phyloP scores from a whole-genome alignment of 257 asterid genomes.

The Verbascum thapsus region DNA sequence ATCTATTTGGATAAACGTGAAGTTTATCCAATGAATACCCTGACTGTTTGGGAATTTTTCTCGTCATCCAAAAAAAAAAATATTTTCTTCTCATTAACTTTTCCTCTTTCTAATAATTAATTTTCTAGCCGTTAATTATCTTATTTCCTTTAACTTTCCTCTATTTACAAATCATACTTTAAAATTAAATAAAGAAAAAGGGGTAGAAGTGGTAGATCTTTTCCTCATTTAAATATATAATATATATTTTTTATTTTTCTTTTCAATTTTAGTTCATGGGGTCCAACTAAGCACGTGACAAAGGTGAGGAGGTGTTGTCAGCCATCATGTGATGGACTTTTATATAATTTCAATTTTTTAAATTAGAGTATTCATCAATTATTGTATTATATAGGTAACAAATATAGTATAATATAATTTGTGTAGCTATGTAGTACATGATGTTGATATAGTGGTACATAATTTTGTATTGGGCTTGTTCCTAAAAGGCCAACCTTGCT shows the following conservation, averaged over 20 bases:
- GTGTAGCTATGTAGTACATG: constrained; percentile 6
- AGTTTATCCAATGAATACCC: too few species aligned
- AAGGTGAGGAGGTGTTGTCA: constrained; percentile 69
- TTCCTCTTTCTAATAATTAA: constrained; percentile 7
- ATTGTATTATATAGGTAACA: too few species aligned
- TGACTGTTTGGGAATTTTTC: too few species aligned
- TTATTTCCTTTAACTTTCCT: constrained; percentile 22
- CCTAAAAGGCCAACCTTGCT: constrained; percentile 33
- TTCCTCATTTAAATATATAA: constrained; percentile 18
- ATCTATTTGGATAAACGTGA: too few species aligned
- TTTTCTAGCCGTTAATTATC: constrained; percentile 24
- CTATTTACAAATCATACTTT: not conserved
- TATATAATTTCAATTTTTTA: constrained; percentile 22
- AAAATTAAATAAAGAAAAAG: not conserved
- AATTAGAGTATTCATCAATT: not conserved
- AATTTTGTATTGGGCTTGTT: constrained; percentile 30
- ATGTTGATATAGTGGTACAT: constrained; percentile 29
- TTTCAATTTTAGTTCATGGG: constrained; percentile 44
- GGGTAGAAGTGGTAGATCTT: constrained; percentile 11
- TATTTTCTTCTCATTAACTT: too few species aligned
- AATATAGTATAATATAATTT: too few species aligned
- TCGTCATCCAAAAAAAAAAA: too few species aligned
- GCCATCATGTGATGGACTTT: constrained; percentile 68
- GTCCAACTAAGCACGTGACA: constrained; percentile 84
- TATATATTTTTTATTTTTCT: too few species aligned